Base-by-base conservation (phyloP, 306 rosid genomes). In the Myrica gale region DNA sequence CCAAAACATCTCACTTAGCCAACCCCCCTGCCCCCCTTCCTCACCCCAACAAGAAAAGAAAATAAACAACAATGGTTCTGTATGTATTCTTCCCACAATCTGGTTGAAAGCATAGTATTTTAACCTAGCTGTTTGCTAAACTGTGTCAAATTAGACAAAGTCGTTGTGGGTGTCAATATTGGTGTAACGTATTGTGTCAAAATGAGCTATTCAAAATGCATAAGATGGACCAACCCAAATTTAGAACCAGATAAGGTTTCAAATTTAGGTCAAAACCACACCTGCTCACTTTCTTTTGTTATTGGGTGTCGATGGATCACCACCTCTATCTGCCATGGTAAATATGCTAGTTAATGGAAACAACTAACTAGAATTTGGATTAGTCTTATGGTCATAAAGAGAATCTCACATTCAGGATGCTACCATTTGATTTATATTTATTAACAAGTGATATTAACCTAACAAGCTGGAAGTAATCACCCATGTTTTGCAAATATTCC, bases 401-500 rank as follows among this genome's bases (percentile, higher is more conserved):
- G 68, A 61, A 32, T 39, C 44, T 32, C 68, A 26, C 44, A 61
- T 61, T 61, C 13, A 13, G 68, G 68, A 13, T 61, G 68, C 5
- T 61, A 61, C 32, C 44, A 43, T 61, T 37, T 32, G 26, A 26
- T 61, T 26, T 26, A 12, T 61, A 32, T 32, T 6, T n/a, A 32
- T 61, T 39, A 5, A 61, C 11, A 6, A 61, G 19, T 32, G 44
- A 32, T 5, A 15, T 37, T 32, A 45, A 20, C 20, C 15, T 15
- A 15, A 45, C 45, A 62, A 62, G 46, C 68, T 15, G 68, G n/a
- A 62, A 6, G 43, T 37, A 11, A 62, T 62, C 8, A 3, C 43
- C 68, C 46, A 62, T 15, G 46, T 62, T 39, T 62, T 62, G 39
- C 68, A 62, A 62, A 62, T n/a, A 62, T 62, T 37, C 68, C 21